Percentiles rank a stretch among this genome's conserved stretches.
These are phyloP conservation scores for Auxenochlorella pyrenoidosa DNA, from an alignment of 139 green algal genomes.

Conservation along the genomic window DNA sequence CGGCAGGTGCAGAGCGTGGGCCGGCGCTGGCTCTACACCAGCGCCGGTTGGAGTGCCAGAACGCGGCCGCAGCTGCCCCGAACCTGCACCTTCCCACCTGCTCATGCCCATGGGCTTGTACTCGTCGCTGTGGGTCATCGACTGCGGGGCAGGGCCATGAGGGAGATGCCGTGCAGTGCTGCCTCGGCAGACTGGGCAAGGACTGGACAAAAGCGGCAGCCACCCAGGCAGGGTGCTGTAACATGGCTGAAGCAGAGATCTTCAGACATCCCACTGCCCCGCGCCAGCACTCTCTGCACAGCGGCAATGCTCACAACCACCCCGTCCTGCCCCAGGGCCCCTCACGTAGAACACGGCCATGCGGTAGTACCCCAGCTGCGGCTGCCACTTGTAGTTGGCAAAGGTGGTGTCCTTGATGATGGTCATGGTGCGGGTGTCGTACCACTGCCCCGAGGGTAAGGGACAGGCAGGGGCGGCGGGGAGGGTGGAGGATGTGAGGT, in stretches of 20 bases:
- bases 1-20: too few relatives aligned
- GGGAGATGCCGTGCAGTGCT: too few relatives aligned
- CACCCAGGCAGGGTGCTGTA: not conserved
- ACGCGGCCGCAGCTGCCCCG: too few relatives aligned
- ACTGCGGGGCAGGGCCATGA: not conserved
- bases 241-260: too few relatives aligned
- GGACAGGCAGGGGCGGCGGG: too few relatives aligned
- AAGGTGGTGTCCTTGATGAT: constrained; percentile 64
- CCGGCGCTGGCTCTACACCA: too few relatives aligned
- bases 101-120: constrained; percentile 59
- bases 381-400: constrained; percentile 63
- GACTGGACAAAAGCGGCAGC: too few relatives aligned
- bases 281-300: too few relatives aligned
- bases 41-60: too few relatives aligned
- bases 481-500: not conserved
- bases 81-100: not conserved
- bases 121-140: constrained; percentile 65
- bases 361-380: constrained; percentile 44
- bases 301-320: too few relatives aligned
- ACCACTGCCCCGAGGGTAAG: constrained; percentile 5
- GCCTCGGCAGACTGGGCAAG: not conserved
- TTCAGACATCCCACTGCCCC: too few relatives aligned
- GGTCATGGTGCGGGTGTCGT: constrained; percentile 59
- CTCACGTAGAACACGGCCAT: constrained; percentile 43
- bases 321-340: not conserved